Base-by-base conservation (phyloP, 495 filamentous ascomycete species). In the Cercophora sp. region DNA sequence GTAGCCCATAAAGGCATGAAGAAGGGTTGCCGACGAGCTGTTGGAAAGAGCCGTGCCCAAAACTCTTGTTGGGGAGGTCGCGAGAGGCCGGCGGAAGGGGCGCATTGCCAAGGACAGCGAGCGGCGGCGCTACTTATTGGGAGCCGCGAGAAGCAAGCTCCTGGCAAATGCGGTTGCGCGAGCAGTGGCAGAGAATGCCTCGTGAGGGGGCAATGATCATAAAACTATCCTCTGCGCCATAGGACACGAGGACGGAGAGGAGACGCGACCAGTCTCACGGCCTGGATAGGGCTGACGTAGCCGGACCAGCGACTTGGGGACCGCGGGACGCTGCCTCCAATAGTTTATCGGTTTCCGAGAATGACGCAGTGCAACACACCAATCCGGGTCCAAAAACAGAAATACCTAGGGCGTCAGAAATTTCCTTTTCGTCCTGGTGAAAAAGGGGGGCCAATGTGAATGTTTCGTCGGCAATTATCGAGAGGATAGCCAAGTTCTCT, bases 1-100 rank as follows among this genome's bases (percentile, higher is more conserved):
- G 42, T 77, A 78, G 50, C 69, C 69, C 64, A 69, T 64, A 42
- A 75, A 72, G 8, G 55, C 66, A 48, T 77, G 69, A 25, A 69
- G 64, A 19, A 62, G 56, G 23, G 25, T 46, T n/a, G 42, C 49
- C 20, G 44, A 49, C 5, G 20, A 31, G 25, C 36, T 29, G 40
- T 13, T 27, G 22, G 48, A 40, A 44, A 52, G 52, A 35, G 41
- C 34, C 10, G 44, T 19, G 13, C 5, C 49, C 44, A 23, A 40
- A 29, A 19, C 31, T 25, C 19, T 60, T 18, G 24, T 24, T n/a
- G 53, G 32, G 32, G 47, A 13, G 20, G 31, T 16, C 3, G 32
- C 37, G 4, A 54, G 42, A 41, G 52, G 31, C 45, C 48, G 54
- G 48, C 48, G 48, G 18, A 53, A 39, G 25, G 51, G 32, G 3